Evolutionary conservation across 164 flowering plant genomes (phyloP).

Genomic region (Warburgia ugandensis): DNA sequence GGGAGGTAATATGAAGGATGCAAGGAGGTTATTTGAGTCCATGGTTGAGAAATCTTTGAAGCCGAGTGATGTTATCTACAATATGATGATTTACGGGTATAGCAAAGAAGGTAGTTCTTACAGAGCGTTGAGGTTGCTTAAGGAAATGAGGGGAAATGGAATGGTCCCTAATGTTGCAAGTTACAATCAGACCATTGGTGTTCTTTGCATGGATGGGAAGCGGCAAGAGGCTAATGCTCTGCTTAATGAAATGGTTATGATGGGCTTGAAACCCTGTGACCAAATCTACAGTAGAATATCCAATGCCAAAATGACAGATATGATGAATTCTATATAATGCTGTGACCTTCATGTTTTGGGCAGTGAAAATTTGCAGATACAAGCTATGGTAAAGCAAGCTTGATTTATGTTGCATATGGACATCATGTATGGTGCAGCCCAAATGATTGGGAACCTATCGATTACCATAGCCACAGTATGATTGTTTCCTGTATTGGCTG

Average conservation of each 20-base stretch:
- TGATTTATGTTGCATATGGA: too few species aligned
- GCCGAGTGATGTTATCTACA: slow-evolving; percentile 63
- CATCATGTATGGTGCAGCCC: too few species aligned
- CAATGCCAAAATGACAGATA: slow-evolving; percentile 24
- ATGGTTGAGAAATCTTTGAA: slow-evolving; percentile 37
- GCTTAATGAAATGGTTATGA: slow-evolving; percentile 34
- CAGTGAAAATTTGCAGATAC: too few species aligned
- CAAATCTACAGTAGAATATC: slow-evolving; percentile 28
- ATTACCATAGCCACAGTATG: too few species aligned
- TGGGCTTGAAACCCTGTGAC: slow-evolving; percentile 40
- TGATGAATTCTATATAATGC: background rate
- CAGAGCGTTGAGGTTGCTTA: slow-evolving; percentile 51
- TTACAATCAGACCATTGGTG: slow-evolving; percentile 38
- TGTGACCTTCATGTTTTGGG: too few species aligned
- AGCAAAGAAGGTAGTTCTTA: slow-evolving; percentile 65
- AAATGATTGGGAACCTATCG: too few species aligned
- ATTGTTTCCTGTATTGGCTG: too few species aligned
- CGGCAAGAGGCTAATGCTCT: slow-evolving; percentile 49
- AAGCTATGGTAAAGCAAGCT: too few species aligned
- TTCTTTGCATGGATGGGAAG: slow-evolving; percentile 61
- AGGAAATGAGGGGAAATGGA: slow-evolving; percentile 47
- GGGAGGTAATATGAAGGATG: slow-evolving; percentile 66
- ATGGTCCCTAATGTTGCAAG: slow-evolving; percentile 63
- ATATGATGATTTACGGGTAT: slow-evolving; percentile 56
- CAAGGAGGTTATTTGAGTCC: slow-evolving; percentile 41